Evolutionary conservation across 345 rosid genomes (phyloP).

Genomic region (Populus simonii): DNA sequence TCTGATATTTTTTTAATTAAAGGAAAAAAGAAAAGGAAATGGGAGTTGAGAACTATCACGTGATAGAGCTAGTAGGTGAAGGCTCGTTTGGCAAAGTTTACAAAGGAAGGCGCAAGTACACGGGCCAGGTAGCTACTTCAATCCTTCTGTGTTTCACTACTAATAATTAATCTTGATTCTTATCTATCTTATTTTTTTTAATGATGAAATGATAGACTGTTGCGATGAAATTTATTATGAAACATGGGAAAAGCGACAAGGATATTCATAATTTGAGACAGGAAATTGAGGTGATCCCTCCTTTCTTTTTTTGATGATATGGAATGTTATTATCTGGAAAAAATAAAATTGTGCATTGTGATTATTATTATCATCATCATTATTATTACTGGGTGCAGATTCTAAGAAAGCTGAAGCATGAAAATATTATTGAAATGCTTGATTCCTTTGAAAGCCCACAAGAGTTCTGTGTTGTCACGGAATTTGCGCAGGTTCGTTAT

Average conservation of each 20-base stretch:
- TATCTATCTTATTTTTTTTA: not conserved
- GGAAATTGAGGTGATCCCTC: conserved; percentile 73
- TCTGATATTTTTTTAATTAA: no score
- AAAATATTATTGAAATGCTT: conserved; percentile 89
- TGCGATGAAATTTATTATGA: conserved; percentile 95
- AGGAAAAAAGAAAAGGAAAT: conserved; percentile 22
- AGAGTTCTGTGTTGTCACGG: conserved; percentile 97
- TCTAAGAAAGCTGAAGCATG: conserved; percentile 88
- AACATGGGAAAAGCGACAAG: conserved; percentile 90
- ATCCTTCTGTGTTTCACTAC: not conserved
- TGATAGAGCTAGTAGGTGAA: conserved; percentile 94
- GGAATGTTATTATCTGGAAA: no score
- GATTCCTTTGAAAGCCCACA: conserved; percentile 92
- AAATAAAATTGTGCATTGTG: no score
- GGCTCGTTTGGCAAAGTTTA: conserved; percentile 96
- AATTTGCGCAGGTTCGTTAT: conserved; percentile 77
- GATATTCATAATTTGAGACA: conserved; percentile 85
- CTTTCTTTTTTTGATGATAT: not conserved
- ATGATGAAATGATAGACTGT: conserved; percentile 57
- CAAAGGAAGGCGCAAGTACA: conserved; percentile 80
- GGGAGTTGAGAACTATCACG: conserved; percentile 91
- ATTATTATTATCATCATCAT: no score
- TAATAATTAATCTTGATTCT: not conserved
- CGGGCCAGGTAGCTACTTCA: conserved; percentile 64
- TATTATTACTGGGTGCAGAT: conserved; percentile 40